Base-by-base conservation (phyloP, 2,329 filamentous ascomycete genomes). In the Penicillium sp. region DNA sequence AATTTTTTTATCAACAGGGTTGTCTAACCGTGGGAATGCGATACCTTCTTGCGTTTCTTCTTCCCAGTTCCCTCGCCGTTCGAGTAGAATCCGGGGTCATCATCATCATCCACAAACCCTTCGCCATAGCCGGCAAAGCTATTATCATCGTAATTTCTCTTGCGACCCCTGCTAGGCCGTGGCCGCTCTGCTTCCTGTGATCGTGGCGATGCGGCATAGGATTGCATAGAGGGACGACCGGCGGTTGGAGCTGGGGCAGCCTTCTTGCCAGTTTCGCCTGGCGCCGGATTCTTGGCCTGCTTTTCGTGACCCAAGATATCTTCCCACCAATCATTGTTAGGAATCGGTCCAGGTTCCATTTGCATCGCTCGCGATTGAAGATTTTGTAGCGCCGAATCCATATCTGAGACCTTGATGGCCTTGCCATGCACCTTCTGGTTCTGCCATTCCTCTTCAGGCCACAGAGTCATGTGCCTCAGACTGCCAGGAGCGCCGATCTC, bases 101-200 rank as follows among this genome's bases (percentile, higher is more conserved):
- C 73, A 57, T 81, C 79, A 55, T 79, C 77, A 67, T 81, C 79
- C 25, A 76, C 75, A 65, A 73, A 81, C 21, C 79, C 79, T 72
- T 80, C 78, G 51, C 77, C 79, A 60, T 81, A 81, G 2, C 79
- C 79, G 53, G 78, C 77, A 66, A 80, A 81, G 63, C 78, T 81
- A 59, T 77, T 76, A 46, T 81, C 79, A 62, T 78, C 77, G 62
- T 81, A 81, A 63, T 79, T 72, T 65, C 80, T 76, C 68, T 81
- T 81, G 39, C 76, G 77, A 45, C 76, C 73, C 23, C 79, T 78
- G 60, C 74, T 78, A 13, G 78, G 74, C 41, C 79, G 71, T 41
- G 61, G 47, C 19, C 72, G 67, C 21, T 75, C 75, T 25, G 64
- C 50, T 50, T 78, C 78, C 50, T 63, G 62, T 5, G 67, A 53